A percentile compares a stretch with the other conserved stretches of the same genome.
Evolutionary conservation across 139 green algal genomes (phyloP).

Genomic region (Tetradesmus obliquus): DNA sequence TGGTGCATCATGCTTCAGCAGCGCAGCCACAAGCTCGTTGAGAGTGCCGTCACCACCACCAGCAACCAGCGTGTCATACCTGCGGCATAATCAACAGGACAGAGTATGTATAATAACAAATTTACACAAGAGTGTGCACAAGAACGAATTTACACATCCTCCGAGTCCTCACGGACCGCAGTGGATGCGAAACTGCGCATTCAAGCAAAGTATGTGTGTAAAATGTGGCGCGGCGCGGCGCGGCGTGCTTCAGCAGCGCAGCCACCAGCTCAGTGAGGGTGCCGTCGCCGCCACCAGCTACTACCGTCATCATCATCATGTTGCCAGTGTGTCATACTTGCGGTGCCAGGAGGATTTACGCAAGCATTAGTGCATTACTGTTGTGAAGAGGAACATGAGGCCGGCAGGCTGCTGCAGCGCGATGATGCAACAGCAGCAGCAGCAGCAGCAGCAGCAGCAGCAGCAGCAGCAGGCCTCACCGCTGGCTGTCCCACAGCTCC

Average conservation of each 20-base stretch:
- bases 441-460: background rate
- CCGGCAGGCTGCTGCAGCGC: no score
- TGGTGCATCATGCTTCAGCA: constrained; percentile 43
- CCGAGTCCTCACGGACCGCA: no score
- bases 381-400: no score
- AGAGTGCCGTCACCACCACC: constrained; percentile 64
- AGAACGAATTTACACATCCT: no score
- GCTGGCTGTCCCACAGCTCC: constrained; percentile 29
- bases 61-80: constrained; percentile 58
- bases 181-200: no score
- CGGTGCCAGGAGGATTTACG: background rate
- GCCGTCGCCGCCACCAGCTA: constrained; percentile 62
- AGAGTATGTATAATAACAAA: background rate
- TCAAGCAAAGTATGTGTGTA: no score
- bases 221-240: constrained; percentile 1
- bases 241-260: constrained; percentile 50
- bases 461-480: background rate
- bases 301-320: constrained; percentile 39
- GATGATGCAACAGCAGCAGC: background rate
- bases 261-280: constrained; percentile 62
- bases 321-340: constrained; percentile 51
- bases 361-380: no score
- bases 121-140: no score
- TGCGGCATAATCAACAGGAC: background rate
- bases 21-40: constrained; percentile 59